These are phyloP conservation scores for Spizellomyces sp. DNA, from an alignment of 192 early-diverging fungal genomes.

Conservation along the genomic window DNA sequence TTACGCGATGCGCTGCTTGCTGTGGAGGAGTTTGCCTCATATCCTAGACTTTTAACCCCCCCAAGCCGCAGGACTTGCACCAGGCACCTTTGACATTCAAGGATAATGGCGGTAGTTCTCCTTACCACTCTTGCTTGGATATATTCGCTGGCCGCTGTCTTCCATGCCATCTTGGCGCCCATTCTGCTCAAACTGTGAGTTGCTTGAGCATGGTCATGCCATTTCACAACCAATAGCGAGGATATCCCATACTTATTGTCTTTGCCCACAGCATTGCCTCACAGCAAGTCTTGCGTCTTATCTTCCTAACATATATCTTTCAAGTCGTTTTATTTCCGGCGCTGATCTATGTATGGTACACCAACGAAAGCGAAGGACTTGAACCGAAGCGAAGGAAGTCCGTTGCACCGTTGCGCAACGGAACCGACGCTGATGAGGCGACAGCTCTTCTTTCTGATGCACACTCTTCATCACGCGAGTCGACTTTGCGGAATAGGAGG, in stretches of 20 bases:
- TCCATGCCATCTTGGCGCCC: constrained; percentile 24
- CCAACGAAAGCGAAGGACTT: neutral
- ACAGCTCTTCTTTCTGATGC: constrained; percentile 8
- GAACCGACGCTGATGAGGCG: constrained; percentile 11
- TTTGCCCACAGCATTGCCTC: constrained; percentile 18
- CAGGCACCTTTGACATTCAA: too few species aligned
- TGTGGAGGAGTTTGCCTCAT: too few species aligned
- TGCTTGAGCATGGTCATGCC: neutral
- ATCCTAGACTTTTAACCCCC: too few species aligned
- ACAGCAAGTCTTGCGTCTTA: constrained; percentile 15
- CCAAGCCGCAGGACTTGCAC: too few species aligned
- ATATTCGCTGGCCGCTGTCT: constrained; percentile 20
- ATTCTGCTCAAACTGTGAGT: constrained; percentile 25
- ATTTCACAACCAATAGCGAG: neutral
- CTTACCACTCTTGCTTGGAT: constrained; percentile 29
- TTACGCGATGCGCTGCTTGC: too few species aligned
- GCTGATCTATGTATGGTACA: constrained; percentile 27
- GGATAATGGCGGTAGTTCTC: constrained; percentile 29
- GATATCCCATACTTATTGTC: neutral
- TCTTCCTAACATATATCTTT: constrained; percentile 26
- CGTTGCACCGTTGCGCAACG: neutral
- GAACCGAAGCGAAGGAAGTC: constrained; percentile 9
- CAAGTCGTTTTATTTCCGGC: constrained; percentile 27
- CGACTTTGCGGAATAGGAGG: neutral
- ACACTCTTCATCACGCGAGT: constrained; percentile 5